These are phyloP conservation scores for Fragilariopsis cylindrus DNA, from an alignment of 108 stramenopile species.

Conservation along the genomic window DNA sequence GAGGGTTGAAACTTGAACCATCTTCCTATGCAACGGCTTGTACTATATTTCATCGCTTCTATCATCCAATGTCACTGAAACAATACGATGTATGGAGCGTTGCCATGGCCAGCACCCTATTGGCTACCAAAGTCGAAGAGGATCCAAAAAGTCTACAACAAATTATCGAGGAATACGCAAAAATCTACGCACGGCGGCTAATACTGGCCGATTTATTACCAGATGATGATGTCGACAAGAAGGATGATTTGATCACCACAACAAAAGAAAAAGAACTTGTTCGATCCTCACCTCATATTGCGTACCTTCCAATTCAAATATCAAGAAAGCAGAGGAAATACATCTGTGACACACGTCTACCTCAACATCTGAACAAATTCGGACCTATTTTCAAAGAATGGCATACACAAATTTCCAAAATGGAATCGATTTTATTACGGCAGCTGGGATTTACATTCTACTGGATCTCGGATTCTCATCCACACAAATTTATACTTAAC, in stretches of 20 bases:
- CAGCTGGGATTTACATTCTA: slow-evolving; percentile 78
- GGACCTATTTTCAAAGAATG: slow-evolving; percentile 76
- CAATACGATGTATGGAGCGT: slow-evolving; percentile 70
- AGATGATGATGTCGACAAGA: no score
- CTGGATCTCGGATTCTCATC: slow-evolving; percentile 83
- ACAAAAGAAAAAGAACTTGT: neutral
- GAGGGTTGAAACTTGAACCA: slow-evolving; percentile 23
- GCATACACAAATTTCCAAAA: slow-evolving; percentile 42
- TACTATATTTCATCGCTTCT: slow-evolving; percentile 76
- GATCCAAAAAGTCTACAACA: slow-evolving; percentile 39
- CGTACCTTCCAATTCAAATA: neutral
- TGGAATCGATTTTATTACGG: slow-evolving; percentile 61
- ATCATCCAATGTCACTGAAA: slow-evolving; percentile 54
- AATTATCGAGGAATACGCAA: slow-evolving; percentile 53
- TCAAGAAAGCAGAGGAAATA: neutral
- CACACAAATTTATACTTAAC: slow-evolving; percentile 76
- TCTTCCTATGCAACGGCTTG: slow-evolving; percentile 49
- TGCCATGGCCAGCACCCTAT: slow-evolving; percentile 60
- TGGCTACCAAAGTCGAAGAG: slow-evolving; percentile 76
- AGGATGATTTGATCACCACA: no score
- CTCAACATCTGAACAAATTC: neutral
- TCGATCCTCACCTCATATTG: neutral
- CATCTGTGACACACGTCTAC: neutral
- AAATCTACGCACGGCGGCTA: neutral
- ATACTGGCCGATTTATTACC: neutral